These are phyloP conservation scores for Mortierella sp. DNA, from an alignment of 371 early-diverging fungal genomes.

Conservation along the genomic window DNA sequence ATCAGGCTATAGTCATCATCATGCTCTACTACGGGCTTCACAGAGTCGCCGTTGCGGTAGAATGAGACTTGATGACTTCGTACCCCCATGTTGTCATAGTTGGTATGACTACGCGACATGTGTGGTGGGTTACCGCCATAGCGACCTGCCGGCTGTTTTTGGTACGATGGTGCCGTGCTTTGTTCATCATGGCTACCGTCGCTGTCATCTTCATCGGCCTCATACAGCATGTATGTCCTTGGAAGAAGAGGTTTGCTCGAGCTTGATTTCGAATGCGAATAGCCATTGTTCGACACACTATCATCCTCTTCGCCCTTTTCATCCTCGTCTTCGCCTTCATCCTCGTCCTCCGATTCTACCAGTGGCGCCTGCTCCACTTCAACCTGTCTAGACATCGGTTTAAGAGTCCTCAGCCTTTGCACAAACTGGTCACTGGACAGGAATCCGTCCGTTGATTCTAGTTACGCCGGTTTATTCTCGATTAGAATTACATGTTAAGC, in stretches of 20 bases:
- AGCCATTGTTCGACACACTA: background rate
- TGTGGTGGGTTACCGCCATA: background rate
- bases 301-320: background rate
- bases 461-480: no score
- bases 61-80: background rate
- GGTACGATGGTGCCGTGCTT: background rate
- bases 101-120: background rate
- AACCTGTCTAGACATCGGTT: slow-evolving; percentile 17
- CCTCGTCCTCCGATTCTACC: slow-evolving; percentile 23
- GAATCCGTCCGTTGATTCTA: slow-evolving; percentile 27
- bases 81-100: background rate
- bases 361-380: background rate
- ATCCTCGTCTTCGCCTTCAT: slow-evolving; percentile 12
- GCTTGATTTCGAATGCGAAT: background rate
- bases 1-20: background rate
- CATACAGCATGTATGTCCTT: slow-evolving; percentile 18
- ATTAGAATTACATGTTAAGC: no score
- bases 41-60: background rate
- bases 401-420: slow-evolving; percentile 19
- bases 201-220: slow-evolving; percentile 30
- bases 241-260: background rate
- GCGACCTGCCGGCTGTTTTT: background rate
- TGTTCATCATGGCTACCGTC: slow-evolving; percentile 25
- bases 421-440: slow-evolving; percentile 21
- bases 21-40: background rate